Conservation (phyloP, 1,284 basidiomycete genomes). For the Marasmius oreades region DNA sequence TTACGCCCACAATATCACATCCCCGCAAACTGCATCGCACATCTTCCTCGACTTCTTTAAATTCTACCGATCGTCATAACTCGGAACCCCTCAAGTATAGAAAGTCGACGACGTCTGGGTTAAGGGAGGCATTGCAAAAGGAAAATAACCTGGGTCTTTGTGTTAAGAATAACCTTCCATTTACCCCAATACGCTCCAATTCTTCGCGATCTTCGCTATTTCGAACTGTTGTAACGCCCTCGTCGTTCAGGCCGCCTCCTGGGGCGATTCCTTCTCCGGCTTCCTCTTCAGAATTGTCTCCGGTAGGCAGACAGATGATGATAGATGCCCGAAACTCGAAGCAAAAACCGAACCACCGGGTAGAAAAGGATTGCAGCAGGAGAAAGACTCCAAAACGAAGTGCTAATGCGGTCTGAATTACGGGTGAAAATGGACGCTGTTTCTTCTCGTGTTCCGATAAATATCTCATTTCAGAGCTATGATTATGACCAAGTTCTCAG, state of each 20-base stretch:
- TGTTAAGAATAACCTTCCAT: constrained; percentile 22
- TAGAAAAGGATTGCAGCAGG: constrained; percentile 24
- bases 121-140: constrained; percentile 19
- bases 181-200: constrained; percentile 29
- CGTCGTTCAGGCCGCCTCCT: constrained; percentile 30
- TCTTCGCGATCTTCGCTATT: constrained; percentile 27
- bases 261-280: constrained; percentile 51
- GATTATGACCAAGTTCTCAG: too few relatives aligned
- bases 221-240: constrained; percentile 32
- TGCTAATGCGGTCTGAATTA: neutral
- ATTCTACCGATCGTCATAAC: constrained; percentile 5
- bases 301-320: constrained; percentile 65
- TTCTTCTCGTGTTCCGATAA: too few relatives aligned
- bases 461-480: too few relatives aligned
- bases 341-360: constrained; percentile 25
- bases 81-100: constrained; percentile 22
- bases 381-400: neutral
- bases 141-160: constrained; percentile 20
- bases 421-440: too few relatives aligned
- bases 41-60: constrained; percentile 20
- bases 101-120: constrained; percentile 17
- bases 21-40: constrained; percentile 21
- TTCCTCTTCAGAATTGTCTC: constrained; percentile 71
- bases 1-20: constrained; percentile 24
- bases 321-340: constrained; percentile 37